Percentiles rank a stretch among this genome's conserved stretches.
These are phyloP conservation scores for Neurospora sp. DNA, from an alignment of 2,329 filamentous ascomycete genomes.

Conservation along the genomic window DNA sequence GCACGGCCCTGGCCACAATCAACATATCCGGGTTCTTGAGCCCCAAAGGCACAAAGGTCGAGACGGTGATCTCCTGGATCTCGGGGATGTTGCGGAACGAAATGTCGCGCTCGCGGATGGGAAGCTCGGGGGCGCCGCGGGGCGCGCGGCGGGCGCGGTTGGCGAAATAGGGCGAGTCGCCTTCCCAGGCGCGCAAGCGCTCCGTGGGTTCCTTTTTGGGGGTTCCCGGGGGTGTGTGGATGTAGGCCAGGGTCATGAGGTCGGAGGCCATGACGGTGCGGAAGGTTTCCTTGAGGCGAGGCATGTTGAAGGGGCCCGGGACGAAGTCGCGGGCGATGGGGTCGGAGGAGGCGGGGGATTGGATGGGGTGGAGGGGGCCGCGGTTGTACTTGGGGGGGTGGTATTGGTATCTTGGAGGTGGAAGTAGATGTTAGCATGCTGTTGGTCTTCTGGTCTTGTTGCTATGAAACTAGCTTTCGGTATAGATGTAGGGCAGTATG, in stretches of 20 bases:
- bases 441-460: too few relatives aligned
- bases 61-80: too few relatives aligned
- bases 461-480: too few relatives aligned
- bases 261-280: constrained; percentile 78
- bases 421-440: too few relatives aligned
- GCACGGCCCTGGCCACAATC: too few relatives aligned
- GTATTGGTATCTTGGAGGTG: constrained; percentile 64
- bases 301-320: constrained; percentile 82
- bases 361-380: constrained; percentile 85
- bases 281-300: constrained; percentile 84
- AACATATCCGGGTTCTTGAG: too few relatives aligned
- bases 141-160: constrained; percentile 80
- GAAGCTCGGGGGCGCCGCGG: too few relatives aligned
- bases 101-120: too few relatives aligned
- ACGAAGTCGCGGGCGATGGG: constrained; percentile 80
- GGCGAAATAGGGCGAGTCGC: constrained; percentile 86
- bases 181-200: constrained; percentile 77
- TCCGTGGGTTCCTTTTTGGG: constrained; percentile 42
- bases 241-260: constrained; percentile 80
- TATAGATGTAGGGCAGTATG: too few relatives aligned
- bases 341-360: constrained; percentile 78
- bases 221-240: constrained; percentile 73
- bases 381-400: constrained; percentile 91
- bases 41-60: too few relatives aligned
- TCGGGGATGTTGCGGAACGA: too few relatives aligned